Evolutionary conservation across 1,139 yeast species (phyloP), one percentile per base, ranked within the genome.

Genomic region (Taphrina betulina): DNA sequence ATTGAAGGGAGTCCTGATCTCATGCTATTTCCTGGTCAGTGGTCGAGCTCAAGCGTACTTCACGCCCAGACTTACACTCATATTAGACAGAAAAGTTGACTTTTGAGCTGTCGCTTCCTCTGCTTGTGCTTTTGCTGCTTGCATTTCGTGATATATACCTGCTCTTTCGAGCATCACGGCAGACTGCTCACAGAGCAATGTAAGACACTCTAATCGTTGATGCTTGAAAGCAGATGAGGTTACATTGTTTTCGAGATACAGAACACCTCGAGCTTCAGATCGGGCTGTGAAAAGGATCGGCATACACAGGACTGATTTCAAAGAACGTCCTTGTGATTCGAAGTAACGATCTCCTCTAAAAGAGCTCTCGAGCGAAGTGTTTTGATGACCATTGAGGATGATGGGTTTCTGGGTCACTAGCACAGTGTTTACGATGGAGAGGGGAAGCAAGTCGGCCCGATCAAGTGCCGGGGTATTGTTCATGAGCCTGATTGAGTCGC

Each of bases 1-100:
- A 69, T 88, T 89, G 63, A 89, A 72, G 2, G 96, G 96, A 0
- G 96, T 89, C 63, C 96, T 77, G 66, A 89, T 77, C 70, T 89
- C 96, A 67, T 89, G 96, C 0, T 95, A 86, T n/a, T n/a, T n/a
- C n/a, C n/a, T n/a, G n/a, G n/a, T n/a, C n/a, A n/a, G n/a, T n/a
- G n/a, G n/a, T n/a, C n/a, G n/a, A n/a, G n/a, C n/a, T n/a, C n/a
- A n/a, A n/a, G n/a, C n/a, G n/a, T n/a, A n/a, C n/a, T n/a, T n/a
- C n/a, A n/a, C n/a, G n/a, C n/a, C n/a, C n/a, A n/a, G n/a, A 14
- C 45, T 7, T 41, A 41, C 45, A 17, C 45, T 41, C 50, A 44
- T 44, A 12, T 44, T 44, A 7, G 96, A 95, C 66, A 89, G 83
- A 68, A 89, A 89, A 8, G 87, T 90, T 0, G 95, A 84, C 66